These are phyloP conservation scores for Centaurea solstitialis DNA, from an alignment of 129 eudicot genomes.

Conservation along the genomic window DNA sequence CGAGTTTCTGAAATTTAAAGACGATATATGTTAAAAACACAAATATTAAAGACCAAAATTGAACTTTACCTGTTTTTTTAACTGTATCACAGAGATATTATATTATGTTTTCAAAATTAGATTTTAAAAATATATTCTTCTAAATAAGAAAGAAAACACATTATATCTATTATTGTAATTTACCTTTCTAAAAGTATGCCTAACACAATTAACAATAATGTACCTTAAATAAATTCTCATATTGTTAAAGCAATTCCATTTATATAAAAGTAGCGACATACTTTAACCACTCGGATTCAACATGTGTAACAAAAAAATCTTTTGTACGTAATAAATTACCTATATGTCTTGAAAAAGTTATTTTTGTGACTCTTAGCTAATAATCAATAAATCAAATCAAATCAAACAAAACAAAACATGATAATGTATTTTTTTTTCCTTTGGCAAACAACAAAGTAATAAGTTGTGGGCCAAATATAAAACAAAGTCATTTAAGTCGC, in stretches of 20 bases:
- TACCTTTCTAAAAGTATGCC: too few species aligned
- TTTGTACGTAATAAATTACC: not conserved
- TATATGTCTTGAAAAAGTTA: not conserved
- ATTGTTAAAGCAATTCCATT: not conserved
- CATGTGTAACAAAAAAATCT: not conserved
- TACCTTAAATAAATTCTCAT: not conserved
- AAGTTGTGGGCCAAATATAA: constrained; percentile 25
- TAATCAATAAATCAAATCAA: not conserved
- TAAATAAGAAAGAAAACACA: too few species aligned
- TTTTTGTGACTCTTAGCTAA: not conserved
- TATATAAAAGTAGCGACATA: not conserved
- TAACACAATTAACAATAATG: too few species aligned
- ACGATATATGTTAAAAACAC: too few species aligned
- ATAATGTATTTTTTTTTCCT: not conserved
- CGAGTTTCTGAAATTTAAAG: too few species aligned
- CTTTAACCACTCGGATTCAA: not conserved
- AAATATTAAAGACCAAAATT: too few species aligned
- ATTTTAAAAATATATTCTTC: not conserved
- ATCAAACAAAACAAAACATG: not conserved
- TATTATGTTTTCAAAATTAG: not conserved
- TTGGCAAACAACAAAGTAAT: not conserved
- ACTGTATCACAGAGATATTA: not conserved
- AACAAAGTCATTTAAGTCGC: constrained; percentile 9
- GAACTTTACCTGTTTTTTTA: too few species aligned
- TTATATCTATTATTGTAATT: too few species aligned